Base-by-base conservation (phyloP, 306 rosid species). In the Astragalus glycyphyllos region DNA sequence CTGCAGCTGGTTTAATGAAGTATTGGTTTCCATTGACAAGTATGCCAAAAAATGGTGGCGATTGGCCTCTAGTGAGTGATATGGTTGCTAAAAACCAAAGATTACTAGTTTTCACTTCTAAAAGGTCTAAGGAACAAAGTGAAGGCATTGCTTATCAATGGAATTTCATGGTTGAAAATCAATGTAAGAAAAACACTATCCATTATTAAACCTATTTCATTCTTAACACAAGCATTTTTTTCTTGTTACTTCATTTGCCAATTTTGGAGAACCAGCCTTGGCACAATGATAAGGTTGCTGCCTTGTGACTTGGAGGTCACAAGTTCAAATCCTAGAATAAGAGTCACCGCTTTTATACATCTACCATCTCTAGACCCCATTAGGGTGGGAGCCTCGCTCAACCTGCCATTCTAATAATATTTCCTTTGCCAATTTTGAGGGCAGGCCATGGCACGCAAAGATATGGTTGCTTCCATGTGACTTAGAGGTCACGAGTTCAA, bases 81-180 rank as follows among this genome's bases (percentile, higher is more conserved):
- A 90, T 93, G 94, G 87, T 93, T 63, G 75, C 92, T 11, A 83
- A 87, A 64, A 88, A 87, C 87, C 96, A 90, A 62, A 87, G 98
- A 47, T 73, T 93, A 16, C 54, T 89, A 12, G 92, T 92, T 3
- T 92, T 87, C 79, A 89, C 96, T 75, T 92, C 95, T 3, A 76
- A 63, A 3, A 73, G 20, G 55, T 56, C 84, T 7, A 89, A 92
- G 71, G 94, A 92, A 74, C 77, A 85, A 83, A 69, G 83, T 15
- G 97, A 92, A 84, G 97, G 96, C 47, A 89, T 89, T 68, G 96
- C 97, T 41, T 92, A 89, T 45, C 97, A 87, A 66, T 92, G 96
- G 97, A 87, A 89, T 67, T 93, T 75, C 87, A 92, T 92, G 92
- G 98, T 92, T 69, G 98, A 89, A 82, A 92, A 89, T 67, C 90